A percentile compares a stretch with the other conserved stretches of the same genome.
Conservation (phyloP, 2,329 filamentous ascomycete genomes). For the Verruconis gallopava region DNA sequence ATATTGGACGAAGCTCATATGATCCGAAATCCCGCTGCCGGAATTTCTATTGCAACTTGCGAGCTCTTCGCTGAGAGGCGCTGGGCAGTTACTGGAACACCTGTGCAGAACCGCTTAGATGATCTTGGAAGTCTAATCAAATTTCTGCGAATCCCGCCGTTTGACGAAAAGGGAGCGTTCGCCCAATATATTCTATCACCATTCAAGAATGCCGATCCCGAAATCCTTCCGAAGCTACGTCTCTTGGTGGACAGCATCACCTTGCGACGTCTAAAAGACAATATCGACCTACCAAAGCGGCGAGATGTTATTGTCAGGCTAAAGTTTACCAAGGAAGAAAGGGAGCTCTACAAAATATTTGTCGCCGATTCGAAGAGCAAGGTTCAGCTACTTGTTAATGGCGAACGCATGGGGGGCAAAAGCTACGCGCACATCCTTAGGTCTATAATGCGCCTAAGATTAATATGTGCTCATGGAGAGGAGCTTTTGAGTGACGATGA, state of each 20-base stretch:
- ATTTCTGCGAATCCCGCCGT: conserved; percentile 70
- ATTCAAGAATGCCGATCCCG: conserved; percentile 75
- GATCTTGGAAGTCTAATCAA: conserved; percentile 78
- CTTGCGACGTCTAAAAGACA: conserved; percentile 79
- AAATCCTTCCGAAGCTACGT: conserved; percentile 72
- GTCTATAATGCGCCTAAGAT: conserved; percentile 66
- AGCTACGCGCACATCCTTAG: conserved; percentile 92
- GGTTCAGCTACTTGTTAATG: conserved; percentile 58
- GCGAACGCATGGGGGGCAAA: conserved; percentile 60
- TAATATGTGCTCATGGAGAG: conserved; percentile 88
- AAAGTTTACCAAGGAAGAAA: conserved; percentile 63
- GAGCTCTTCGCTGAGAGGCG: conserved; percentile 65
- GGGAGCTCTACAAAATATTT: conserved; percentile 70
- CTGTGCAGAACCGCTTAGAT: conserved; percentile 84
- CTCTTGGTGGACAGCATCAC: conserved; percentile 92
- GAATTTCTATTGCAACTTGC: conserved; percentile 76
- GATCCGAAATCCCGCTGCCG: conserved; percentile 73
- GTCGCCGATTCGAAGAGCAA: conserved; percentile 67
- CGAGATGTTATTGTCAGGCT: conserved; percentile 61
- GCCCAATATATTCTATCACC: conserved; percentile 67
- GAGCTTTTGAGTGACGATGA: conserved; percentile 81
- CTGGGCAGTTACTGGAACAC: conserved; percentile 96
- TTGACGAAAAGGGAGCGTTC: conserved; percentile 66
- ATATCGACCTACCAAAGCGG: conserved; percentile 66
- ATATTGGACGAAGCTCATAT: conserved; percentile 91